Evolutionary conservation across 805 yeast species (phyloP).

Genomic region (Blastobotrys mokoenaii): DNA sequence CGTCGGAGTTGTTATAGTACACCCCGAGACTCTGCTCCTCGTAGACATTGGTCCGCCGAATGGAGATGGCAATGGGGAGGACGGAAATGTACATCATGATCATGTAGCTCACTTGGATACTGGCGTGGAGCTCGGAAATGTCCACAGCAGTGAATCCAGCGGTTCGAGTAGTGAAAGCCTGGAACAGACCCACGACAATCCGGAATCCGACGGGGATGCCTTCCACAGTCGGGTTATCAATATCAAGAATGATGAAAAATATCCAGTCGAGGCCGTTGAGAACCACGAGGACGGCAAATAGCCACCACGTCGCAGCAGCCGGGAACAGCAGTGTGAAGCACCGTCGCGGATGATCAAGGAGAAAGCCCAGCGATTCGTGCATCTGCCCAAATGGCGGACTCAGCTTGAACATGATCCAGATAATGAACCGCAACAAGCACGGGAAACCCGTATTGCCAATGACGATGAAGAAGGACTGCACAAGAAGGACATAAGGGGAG

Average conservation of each 20-base stretch:
- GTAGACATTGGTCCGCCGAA: slow-evolving; percentile 93
- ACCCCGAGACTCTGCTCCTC: slow-evolving; percentile 96
- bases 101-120: slow-evolving; percentile 87
- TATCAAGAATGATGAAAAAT: slow-evolving; percentile 71
- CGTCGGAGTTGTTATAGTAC: slow-evolving; percentile 37
- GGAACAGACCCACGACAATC: slow-evolving; percentile 76
- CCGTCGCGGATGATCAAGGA: slow-evolving; percentile 93
- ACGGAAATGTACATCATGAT: slow-evolving; percentile 98
- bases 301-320: slow-evolving; percentile 92
- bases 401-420: slow-evolving; percentile 68
- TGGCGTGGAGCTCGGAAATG: slow-evolving; percentile 67
- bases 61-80: slow-evolving; percentile 90
- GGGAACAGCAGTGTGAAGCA: slow-evolving; percentile 93
- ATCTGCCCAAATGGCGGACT: slow-evolving; percentile 44
- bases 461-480: slow-evolving; percentile 62
- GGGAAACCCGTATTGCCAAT: slow-evolving; percentile 97
- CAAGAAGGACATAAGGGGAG: slow-evolving; percentile 56
- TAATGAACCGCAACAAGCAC: slow-evolving; percentile 63
- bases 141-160: slow-evolving; percentile 81
- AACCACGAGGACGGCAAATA: slow-evolving; percentile 60
- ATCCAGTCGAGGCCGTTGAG: slow-evolving; percentile 74
- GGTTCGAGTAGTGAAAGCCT: slow-evolving; percentile 87
- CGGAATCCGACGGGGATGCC: slow-evolving; percentile 57
- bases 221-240: slow-evolving; percentile 40
- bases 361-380: slow-evolving; percentile 70